A percentile compares a stretch with the other conserved stretches of the same genome.
These are phyloP conservation scores for Neonectria faginata DNA, from an alignment of 2,329 filamentous ascomycete genomes.

Conservation along the genomic window DNA sequence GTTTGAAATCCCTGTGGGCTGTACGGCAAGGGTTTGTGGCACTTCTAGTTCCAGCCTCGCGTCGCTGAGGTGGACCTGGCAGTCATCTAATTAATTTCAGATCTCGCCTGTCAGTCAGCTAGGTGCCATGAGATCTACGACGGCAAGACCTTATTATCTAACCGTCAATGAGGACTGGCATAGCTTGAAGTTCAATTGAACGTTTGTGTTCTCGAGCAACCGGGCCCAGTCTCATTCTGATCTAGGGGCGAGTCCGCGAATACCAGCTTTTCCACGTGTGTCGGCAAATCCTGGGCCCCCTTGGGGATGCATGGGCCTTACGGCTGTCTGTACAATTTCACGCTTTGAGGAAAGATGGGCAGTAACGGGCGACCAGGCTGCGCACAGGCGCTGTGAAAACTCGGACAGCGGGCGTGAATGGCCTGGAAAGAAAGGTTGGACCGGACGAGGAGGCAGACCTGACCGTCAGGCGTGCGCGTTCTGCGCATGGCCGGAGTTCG, in stretches of 20 bases:
- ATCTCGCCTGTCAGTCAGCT: background rate
- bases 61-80: background rate
- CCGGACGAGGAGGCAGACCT: too few species aligned
- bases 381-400: background rate
- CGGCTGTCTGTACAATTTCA: too few species aligned
- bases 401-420: background rate
- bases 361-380: background rate
- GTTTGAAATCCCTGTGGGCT: too few species aligned
- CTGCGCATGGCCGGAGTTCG: too few species aligned
- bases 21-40: background rate
- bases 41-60: background rate
- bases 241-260: background rate
- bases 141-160: too few species aligned
- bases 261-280: background rate
- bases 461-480: too few species aligned
- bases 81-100: background rate
- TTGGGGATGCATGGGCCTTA: background rate
- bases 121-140: background rate
- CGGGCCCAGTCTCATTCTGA: background rate
- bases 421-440: background rate
- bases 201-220: background rate
- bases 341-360: background rate
- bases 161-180: too few species aligned
- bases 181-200: background rate
- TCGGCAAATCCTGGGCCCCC: background rate